These are phyloP conservation scores for Trichoderma arundinaceum DNA, from an alignment of 2,329 filamentous ascomycete genomes.

Conservation along the genomic window DNA sequence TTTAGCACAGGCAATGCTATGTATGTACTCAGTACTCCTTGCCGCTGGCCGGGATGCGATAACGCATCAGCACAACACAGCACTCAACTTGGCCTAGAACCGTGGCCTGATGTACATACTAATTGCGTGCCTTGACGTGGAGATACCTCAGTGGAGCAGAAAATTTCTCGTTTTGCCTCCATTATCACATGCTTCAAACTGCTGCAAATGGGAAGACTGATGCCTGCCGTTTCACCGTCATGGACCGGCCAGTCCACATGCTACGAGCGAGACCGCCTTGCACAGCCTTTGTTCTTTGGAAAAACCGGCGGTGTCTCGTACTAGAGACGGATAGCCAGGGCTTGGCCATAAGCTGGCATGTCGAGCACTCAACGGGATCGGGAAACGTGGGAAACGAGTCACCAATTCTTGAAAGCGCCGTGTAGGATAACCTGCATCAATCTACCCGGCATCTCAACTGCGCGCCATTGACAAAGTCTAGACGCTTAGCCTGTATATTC, in stretches of 20 bases:
- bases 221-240: neutral
- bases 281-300: neutral
- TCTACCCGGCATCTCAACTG: constrained; percentile 67
- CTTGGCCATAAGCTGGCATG: constrained; percentile 44
- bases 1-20: constrained; percentile 3
- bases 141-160: constrained; percentile 25
- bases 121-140: constrained; percentile 24
- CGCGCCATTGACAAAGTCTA: constrained; percentile 49
- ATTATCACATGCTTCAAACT: constrained; percentile 28
- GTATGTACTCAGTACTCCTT: neutral
- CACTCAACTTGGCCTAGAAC: constrained; percentile 4
- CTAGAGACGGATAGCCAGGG: neutral
- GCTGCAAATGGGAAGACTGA: neutral
- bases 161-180: constrained; percentile 3
- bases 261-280: neutral
- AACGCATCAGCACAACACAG: constrained; percentile 14
- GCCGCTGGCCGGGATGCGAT: constrained; percentile 11
- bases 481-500: constrained; percentile 58
- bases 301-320: neutral
- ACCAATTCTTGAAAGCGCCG: constrained; percentile 70
- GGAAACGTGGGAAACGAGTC: constrained; percentile 59
- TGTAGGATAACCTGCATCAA: constrained; percentile 48
- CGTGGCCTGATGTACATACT: constrained; percentile 10
- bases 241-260: neutral
- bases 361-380: constrained; percentile 70